phyloP scores from a whole-genome alignment of 2,329 filamentous ascomycete genomes.

The Claviceps sorghi region DNA sequence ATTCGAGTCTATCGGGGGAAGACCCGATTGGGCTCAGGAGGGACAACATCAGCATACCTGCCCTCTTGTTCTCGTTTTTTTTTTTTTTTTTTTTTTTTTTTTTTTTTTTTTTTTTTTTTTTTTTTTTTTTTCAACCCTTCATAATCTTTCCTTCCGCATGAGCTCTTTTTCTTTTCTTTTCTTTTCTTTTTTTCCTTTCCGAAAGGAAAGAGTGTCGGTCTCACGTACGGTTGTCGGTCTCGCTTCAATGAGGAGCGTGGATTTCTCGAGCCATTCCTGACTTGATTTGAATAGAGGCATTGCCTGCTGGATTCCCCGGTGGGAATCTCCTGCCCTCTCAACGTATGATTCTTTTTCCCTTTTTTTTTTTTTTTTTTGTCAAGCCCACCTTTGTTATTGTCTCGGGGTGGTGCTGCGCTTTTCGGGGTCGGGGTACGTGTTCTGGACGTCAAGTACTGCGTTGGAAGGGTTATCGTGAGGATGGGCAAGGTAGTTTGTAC shows the following conservation, averaged over 20 bases:
- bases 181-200: too few species aligned
- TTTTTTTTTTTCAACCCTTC: not conserved
- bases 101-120: not conserved
- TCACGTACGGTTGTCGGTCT: conserved; percentile 62
- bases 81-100: not conserved
- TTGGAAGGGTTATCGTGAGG: not conserved
- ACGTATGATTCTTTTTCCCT: not conserved
- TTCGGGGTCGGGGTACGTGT: not conserved
- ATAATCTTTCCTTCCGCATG: too few species aligned
- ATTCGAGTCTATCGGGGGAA: conserved; percentile 56
- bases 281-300: conserved; percentile 78
- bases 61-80: not conserved
- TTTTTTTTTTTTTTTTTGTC: not conserved
- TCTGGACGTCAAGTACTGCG: not conserved
- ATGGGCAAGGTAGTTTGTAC: not conserved
- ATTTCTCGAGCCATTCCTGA: conserved; percentile 86
- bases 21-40: not conserved
- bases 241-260: conserved; percentile 69
- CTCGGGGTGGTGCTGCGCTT: not conserved
- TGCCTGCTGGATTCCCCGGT: not conserved
- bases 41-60: not conserved
- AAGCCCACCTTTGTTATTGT: too few species aligned
- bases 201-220: conserved; percentile 5
- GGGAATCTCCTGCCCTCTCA: not conserved
- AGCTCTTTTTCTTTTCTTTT: too few species aligned